Evolutionary conservation across 208 protist species (phyloP), one percentile per base, ranked within the genome.

Genomic region (Kentomonas sorsogonicus): DNA sequence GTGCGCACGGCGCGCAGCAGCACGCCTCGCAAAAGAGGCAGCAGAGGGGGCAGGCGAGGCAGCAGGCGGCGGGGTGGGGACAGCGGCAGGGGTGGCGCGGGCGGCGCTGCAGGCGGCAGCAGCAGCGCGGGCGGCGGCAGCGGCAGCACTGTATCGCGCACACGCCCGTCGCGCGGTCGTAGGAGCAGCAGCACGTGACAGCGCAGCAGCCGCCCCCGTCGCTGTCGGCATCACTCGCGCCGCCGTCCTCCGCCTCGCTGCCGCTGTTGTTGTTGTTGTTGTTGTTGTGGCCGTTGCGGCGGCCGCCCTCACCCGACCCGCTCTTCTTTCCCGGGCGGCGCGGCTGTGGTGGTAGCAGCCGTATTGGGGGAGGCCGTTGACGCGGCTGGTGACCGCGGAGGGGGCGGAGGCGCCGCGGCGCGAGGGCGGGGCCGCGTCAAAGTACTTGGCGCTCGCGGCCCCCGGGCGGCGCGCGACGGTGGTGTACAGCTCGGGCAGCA

Each of bases 401-500:
- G 63, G 48, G 11, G 48, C 36, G 6, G 20, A n/a, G 18, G 33
- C 54, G 0, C 48, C 55, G 30, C 34, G 31, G 11, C 29, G 29
- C 50, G 4, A 6, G 3, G 50, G 50, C 11, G 39, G 29, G 26
- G 18, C 50, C 27, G 50, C 34, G 50, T 54, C 39, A 2, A 38
- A 40, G 6, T n/a, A 26, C n/a, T 41, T 54, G 13, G 25, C 20
- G 5, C 6, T 16, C 22, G 27, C 50, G 15, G 10, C 10, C 33
- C 38, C 7, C 47, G 7, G 47, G 25, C 30, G 6, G 25, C 23
- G 64, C 13, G 33, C 41, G 22, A 64, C 46, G 7, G 70, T 77
- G 39, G 67, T 60, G 66, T 82, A 82, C 44, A 82, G 52, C 70
- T 82, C 75, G 13, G 75, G 75, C 23, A 69, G 69, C 48, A 74